These are phyloP conservation scores for Nakazawaea wyomingensis DNA, from an alignment of 805 yeast genomes.

Conservation along the genomic window DNA sequence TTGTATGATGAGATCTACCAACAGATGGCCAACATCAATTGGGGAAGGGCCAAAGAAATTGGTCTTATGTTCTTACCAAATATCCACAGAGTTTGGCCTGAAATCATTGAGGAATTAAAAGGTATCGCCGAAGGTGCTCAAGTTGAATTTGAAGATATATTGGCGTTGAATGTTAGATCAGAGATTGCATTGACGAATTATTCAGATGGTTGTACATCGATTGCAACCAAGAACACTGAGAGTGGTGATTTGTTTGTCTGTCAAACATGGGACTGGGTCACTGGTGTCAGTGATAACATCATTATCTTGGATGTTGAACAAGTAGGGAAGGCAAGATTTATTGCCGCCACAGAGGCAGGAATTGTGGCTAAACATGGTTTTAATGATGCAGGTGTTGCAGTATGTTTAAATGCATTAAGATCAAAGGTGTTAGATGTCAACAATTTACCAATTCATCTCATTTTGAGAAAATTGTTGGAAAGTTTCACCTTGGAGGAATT, in stretches of 20 bases:
- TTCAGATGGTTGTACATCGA: slow-evolving; percentile 34
- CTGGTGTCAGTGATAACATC: slow-evolving; percentile 21
- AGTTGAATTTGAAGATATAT: slow-evolving; percentile 27
- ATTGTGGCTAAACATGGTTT: slow-evolving; percentile 31
- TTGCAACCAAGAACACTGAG: slow-evolving; percentile 22
- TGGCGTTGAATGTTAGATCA: slow-evolving; percentile 33
- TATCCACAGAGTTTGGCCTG: slow-evolving; percentile 23
- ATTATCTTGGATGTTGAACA: slow-evolving; percentile 23
- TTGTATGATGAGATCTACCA: slow-evolving; percentile 25
- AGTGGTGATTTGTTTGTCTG: slow-evolving; percentile 22
- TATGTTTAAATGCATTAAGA: slow-evolving; percentile 26
- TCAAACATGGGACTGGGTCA: slow-evolving; percentile 41
- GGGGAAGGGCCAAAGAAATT: slow-evolving; percentile 26
- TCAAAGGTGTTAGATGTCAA: slow-evolving; percentile 23
- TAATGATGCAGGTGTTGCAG: slow-evolving; percentile 28
- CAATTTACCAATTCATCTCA: slow-evolving; percentile 32
- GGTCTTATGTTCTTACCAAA: slow-evolving; percentile 24
- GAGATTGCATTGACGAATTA: slow-evolving; percentile 31
- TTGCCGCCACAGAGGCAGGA: slow-evolving; percentile 30
- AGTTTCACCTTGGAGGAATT: slow-evolving; percentile 17
- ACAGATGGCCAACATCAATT: slow-evolving; percentile 20
- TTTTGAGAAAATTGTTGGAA: slow-evolving; percentile 29
- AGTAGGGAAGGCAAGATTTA: slow-evolving; percentile 21
- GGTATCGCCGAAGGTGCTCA: slow-evolving; percentile 35
- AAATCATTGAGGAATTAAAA: slow-evolving; percentile 28